These are phyloP conservation scores for Wickerhamomyces sp. DNA, from an alignment of 1,139 yeast species.

Conservation along the genomic window DNA sequence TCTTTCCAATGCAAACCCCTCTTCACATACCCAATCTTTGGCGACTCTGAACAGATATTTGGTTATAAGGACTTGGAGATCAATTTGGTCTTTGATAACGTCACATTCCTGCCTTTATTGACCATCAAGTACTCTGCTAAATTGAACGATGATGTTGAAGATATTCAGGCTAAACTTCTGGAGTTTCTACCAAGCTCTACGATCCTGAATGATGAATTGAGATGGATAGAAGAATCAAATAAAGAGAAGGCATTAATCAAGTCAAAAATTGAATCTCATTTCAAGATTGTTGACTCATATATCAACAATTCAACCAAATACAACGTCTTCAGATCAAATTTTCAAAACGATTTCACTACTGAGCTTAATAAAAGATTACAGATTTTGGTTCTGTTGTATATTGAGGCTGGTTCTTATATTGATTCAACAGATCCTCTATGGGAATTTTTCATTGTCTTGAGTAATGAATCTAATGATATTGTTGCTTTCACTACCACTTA, in stretches of 20 bases:
- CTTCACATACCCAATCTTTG: slow-evolving; percentile 90
- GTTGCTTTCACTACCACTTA: slow-evolving; percentile 84
- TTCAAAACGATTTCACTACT: slow-evolving; percentile 28
- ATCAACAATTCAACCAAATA: slow-evolving; percentile 27
- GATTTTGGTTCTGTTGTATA: slow-evolving; percentile 73
- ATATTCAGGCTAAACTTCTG: slow-evolving; percentile 44
- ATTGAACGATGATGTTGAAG: slow-evolving; percentile 41
- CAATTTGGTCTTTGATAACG: slow-evolving; percentile 48
- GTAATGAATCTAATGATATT: slow-evolving; percentile 32
- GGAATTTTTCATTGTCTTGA: slow-evolving; percentile 44
- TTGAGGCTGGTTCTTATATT: slow-evolving; percentile 91
- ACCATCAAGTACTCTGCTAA: slow-evolving; percentile 53
- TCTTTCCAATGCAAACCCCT: slow-evolving; percentile 62
- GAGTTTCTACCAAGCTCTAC: slow-evolving; percentile 59
- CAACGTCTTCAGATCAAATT: slow-evolving; percentile 30
- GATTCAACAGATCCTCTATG: slow-evolving; percentile 72
- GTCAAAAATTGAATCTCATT: slow-evolving; percentile 38
- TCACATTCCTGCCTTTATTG: slow-evolving; percentile 49
- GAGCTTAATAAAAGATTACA: slow-evolving; percentile 69
- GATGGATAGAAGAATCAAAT: slow-evolving; percentile 57
- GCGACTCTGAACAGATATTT: slow-evolving; percentile 83
- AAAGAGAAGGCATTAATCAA: slow-evolving; percentile 37
- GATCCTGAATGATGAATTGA: slow-evolving; percentile 54
- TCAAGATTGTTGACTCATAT: slow-evolving; percentile 36
- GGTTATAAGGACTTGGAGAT: slow-evolving; percentile 72